phyloP scores from a whole-genome alignment of 352 stramenopile species.

The Halophytophthora polymorphica region DNA sequence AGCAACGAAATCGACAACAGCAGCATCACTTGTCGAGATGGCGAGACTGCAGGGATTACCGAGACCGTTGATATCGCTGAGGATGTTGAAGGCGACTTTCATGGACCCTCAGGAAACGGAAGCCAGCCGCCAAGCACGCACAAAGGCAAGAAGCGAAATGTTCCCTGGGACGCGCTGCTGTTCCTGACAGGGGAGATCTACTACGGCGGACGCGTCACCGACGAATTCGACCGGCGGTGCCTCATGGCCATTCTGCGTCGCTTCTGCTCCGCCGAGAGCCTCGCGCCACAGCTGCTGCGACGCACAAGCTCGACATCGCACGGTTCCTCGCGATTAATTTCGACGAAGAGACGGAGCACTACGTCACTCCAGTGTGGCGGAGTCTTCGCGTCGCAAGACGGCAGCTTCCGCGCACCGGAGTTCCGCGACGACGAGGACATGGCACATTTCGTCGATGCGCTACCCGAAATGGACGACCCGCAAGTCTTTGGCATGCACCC shows the following conservation, averaged over 20 bases:
- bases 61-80: constrained; percentile 2
- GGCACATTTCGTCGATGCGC: constrained; percentile 39
- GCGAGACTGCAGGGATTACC: neutral
- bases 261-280: constrained; percentile 43
- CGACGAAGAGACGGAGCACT: constrained; percentile 7
- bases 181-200: constrained; percentile 82
- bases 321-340: neutral
- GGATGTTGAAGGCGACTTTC: neutral
- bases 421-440: constrained; percentile 42
- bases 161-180: constrained; percentile 79
- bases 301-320: constrained; percentile 1
- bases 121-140: neutral
- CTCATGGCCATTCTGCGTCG: constrained; percentile 62
- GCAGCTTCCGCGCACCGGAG: constrained; percentile 38
- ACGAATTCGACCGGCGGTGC: constrained; percentile 77
- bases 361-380: constrained; percentile 3
- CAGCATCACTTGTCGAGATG: neutral
- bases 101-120: neutral
- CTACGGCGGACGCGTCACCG: constrained; percentile 77
- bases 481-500: constrained; percentile 83
- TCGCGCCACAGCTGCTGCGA: constrained; percentile 1
- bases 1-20: neutral
- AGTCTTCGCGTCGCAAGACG: constrained; percentile 20
- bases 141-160: neutral
- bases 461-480: constrained; percentile 50